Percentiles rank a stretch among this genome's conserved stretches.
These are phyloP conservation scores for Mycena vitilis DNA, from an alignment of 768 basidiomycete genomes.

Conservation along the genomic window DNA sequence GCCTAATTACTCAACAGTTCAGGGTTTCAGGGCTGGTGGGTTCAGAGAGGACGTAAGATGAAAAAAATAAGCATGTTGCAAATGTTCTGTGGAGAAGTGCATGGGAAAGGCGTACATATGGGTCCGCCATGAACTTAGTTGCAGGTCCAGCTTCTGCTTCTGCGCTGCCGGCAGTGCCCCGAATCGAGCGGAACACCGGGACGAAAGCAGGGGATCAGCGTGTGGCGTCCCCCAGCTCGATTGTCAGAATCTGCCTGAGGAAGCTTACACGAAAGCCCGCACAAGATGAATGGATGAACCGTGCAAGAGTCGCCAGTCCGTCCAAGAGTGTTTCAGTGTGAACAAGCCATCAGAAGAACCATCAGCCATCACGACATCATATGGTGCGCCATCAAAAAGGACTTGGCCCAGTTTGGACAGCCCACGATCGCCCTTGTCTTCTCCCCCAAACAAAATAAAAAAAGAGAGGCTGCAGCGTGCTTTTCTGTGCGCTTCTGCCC, in stretches of 20 bases:
- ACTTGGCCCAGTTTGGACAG: background rate
- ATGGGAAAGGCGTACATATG: slow-evolving; percentile 10
- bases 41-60: slow-evolving; percentile 19
- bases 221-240: background rate
- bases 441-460: background rate
- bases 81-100: slow-evolving; percentile 4
- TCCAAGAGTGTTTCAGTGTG: background rate
- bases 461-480: background rate
- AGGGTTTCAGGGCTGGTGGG: slow-evolving; percentile 14
- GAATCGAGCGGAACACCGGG: background rate
- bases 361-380: background rate
- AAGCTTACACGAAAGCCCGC: no score
- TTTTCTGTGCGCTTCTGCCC: background rate
- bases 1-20: slow-evolving; percentile 21
- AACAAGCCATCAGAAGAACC: slow-evolving; percentile 6
- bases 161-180: slow-evolving; percentile 2
- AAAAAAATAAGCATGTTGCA: no score
- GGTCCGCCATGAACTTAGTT: slow-evolving; percentile 17
- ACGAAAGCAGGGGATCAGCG: background rate
- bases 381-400: slow-evolving; percentile 19
- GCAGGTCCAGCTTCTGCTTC: slow-evolving; percentile 3
- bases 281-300: no score
- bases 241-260: slow-evolving; percentile 4
- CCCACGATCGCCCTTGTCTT: background rate
- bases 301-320: no score